A percentile compares a stretch with the other conserved stretches of the same genome.
Evolutionary conservation across 1,284 basidiomycete genomes (phyloP).

Genomic region (Pyrrhoderma noxium): DNA sequence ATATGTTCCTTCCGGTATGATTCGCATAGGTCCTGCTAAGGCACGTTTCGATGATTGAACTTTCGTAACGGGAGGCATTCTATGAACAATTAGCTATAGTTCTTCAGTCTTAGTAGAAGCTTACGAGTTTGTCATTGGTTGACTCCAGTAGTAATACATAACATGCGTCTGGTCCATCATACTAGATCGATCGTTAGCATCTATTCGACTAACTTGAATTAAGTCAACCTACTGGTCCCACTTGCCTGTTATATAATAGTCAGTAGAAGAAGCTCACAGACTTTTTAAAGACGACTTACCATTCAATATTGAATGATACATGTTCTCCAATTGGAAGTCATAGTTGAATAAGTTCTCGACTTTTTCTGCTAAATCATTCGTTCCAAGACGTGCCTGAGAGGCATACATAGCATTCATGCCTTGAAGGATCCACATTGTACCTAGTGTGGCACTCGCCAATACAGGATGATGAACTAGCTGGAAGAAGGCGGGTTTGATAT

Average conservation of each 20-base stretch:
- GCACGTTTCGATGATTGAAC: conserved; percentile 51
- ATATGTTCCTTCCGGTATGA: conserved; percentile 51
- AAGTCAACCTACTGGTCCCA: conserved; percentile 43
- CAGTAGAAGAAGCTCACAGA: background rate
- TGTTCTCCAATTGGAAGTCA: conserved; percentile 49
- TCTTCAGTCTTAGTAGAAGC: conserved; percentile 18
- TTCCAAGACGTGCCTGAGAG: conserved; percentile 54
- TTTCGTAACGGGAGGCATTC: conserved; percentile 50
- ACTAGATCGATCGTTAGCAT: conserved; percentile 26
- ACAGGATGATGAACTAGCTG: conserved; percentile 61
- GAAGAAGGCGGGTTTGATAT: conserved; percentile 54
- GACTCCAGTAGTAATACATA: conserved; percentile 65
- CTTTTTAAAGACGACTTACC: conserved; percentile 33
- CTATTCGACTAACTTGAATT: background rate
- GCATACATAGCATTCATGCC: conserved; percentile 56
- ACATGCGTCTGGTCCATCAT: conserved; percentile 67
- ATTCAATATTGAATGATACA: conserved; percentile 52
- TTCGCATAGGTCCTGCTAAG: conserved; percentile 52
- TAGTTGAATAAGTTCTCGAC: conserved; percentile 49
- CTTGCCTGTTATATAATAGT: conserved; percentile 35
- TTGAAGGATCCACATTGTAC: conserved; percentile 48
- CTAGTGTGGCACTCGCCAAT: conserved; percentile 48
- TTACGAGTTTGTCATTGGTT: conserved; percentile 55
- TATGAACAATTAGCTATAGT: conserved; percentile 21
- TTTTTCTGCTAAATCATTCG: conserved; percentile 48